A percentile compares a stretch with the other conserved stretches of the same genome.
These are phyloP conservation scores for Metschnikowia peoriensis DNA, from an alignment of 805 yeast genomes.

Conservation along the genomic window DNA sequence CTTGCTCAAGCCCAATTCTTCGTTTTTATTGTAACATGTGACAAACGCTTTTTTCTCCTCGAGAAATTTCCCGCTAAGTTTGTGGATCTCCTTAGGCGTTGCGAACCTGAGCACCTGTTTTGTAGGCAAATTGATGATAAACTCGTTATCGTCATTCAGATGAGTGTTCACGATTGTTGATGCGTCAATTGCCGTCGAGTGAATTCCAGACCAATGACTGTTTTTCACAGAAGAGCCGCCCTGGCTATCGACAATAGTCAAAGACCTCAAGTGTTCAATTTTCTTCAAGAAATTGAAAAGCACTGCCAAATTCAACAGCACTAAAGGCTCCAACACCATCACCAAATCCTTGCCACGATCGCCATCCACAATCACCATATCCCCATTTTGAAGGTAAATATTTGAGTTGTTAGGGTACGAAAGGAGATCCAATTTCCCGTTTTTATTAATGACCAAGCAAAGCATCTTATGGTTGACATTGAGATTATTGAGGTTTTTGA, in stretches of 20 bases:
- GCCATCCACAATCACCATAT: constrained; percentile 77
- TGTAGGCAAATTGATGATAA: constrained; percentile 65
- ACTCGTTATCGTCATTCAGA: constrained; percentile 55
- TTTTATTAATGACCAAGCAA: constrained; percentile 55
- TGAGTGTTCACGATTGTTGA: constrained; percentile 36
- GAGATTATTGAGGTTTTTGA: constrained; percentile 41
- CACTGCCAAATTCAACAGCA: constrained; percentile 63
- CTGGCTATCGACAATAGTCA: constrained; percentile 33
- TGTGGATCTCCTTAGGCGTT: constrained; percentile 64
- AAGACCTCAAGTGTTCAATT: constrained; percentile 61
- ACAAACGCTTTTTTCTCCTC: constrained; percentile 73
- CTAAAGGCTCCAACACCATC: constrained; percentile 63
- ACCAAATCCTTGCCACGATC: constrained; percentile 82
- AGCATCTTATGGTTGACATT: constrained; percentile 40
- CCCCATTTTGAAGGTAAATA: constrained; percentile 54
- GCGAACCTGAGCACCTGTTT: constrained; percentile 78
- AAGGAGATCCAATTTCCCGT: constrained; percentile 67
- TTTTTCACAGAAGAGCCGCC: constrained; percentile 20
- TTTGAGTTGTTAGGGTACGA: constrained; percentile 67
- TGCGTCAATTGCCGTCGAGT: constrained; percentile 38
- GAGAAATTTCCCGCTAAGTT: constrained; percentile 58
- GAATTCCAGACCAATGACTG: constrained; percentile 34
- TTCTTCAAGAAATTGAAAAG: constrained; percentile 73
- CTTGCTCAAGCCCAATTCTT: constrained; percentile 47
- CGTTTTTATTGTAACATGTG: constrained; percentile 52